Evolutionary conservation across 2,329 filamentous ascomycete species (phyloP).

Genomic region (Hymenotorrendiella dingleyae): DNA sequence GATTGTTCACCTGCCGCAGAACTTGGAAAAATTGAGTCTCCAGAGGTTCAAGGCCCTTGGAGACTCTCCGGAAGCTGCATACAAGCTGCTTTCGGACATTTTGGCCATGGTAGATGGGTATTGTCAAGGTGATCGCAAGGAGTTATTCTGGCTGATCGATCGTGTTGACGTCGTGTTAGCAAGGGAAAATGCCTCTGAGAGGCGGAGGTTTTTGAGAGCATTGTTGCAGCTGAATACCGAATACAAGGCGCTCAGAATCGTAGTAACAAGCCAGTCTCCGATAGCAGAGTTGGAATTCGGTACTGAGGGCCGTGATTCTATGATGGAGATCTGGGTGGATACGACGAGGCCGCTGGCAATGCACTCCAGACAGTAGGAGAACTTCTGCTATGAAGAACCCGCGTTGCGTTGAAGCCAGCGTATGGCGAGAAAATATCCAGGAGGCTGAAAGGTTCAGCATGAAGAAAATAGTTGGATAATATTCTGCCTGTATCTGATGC

Average conservation of each 20-base stretch:
- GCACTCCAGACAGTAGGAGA: too few relatives aligned
- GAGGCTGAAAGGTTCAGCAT: too few relatives aligned
- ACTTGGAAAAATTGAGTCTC: background rate
- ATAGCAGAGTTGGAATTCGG: background rate
- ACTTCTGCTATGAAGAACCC: too few relatives aligned
- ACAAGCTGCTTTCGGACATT: background rate
- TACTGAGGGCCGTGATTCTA: background rate
- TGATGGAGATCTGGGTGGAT: conserved; percentile 1
- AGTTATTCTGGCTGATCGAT: conserved; percentile 1
- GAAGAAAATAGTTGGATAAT: too few relatives aligned
- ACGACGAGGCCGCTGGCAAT: background rate
- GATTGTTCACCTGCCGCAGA: background rate
- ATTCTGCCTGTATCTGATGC: too few relatives aligned
- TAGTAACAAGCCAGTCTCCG: background rate
- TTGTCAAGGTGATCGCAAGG: background rate
- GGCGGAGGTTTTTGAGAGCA: background rate
- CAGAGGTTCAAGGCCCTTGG: background rate
- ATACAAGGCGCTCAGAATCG: background rate
- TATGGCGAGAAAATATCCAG: too few relatives aligned
- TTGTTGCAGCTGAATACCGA: background rate
- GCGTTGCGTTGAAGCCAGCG: too few relatives aligned
- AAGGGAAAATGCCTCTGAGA: background rate
- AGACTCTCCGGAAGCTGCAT: background rate
- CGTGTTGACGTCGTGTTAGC: background rate
- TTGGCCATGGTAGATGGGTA: background rate